Conservation (phyloP, 192 early-diverging fungal genomes). For the Linnemannia schmuckeri region DNA sequence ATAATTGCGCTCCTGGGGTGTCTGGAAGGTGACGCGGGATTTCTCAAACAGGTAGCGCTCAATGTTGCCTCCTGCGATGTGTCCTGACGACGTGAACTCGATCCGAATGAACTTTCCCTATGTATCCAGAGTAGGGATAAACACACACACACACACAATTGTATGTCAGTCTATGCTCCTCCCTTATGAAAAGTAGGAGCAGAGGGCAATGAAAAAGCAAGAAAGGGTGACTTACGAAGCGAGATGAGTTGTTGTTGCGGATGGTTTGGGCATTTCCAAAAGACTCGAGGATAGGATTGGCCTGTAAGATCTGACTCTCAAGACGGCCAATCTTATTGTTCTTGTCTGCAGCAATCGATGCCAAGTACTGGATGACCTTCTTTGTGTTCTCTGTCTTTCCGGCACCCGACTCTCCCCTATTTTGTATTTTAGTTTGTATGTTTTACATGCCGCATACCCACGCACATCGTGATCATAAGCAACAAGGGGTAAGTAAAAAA, state of each 20-base stretch:
- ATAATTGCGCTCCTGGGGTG: constrained; percentile 93
- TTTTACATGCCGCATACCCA: not conserved
- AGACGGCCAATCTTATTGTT: constrained; percentile 68
- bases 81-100: constrained; percentile 85
- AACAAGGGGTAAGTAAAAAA: not conserved
- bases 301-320: constrained; percentile 94
- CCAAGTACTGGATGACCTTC: constrained; percentile 98
- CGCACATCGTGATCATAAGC: not conserved
- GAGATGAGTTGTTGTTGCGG: constrained; percentile 98
- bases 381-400: constrained; percentile 99
- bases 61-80: constrained; percentile 95
- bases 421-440: not conserved
- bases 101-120: constrained; percentile 98
- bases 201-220: not conserved
- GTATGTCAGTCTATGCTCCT: not conserved
- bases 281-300: constrained; percentile 97
- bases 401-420: constrained; percentile 96
- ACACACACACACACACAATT: not conserved
- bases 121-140: no score
- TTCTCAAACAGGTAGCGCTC: constrained; percentile 98
- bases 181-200: not conserved
- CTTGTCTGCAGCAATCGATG: constrained; percentile 84
- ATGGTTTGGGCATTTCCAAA: constrained; percentile 99
- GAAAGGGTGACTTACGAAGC: constrained; percentile 78
- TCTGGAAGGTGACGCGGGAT: constrained; percentile 94